These are phyloP conservation scores for Galeopsis tetrahit DNA, from an alignment of 257 asterid genomes.

Conservation along the genomic window DNA sequence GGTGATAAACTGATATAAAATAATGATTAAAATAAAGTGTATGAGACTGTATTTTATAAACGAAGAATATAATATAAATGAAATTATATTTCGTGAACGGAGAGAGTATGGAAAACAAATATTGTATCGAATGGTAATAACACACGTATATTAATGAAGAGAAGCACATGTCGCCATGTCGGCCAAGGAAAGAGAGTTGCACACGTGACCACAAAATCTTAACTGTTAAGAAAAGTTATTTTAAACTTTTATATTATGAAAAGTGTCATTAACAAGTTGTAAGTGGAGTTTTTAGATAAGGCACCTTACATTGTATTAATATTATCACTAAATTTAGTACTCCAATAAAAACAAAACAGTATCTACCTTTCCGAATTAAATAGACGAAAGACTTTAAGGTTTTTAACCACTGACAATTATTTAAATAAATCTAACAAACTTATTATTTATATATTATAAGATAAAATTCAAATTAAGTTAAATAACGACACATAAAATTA, in stretches of 20 bases:
- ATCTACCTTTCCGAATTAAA: background rate
- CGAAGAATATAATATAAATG: too few relatives aligned
- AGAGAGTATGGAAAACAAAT: too few relatives aligned
- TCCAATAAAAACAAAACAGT: background rate
- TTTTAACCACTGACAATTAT: background rate
- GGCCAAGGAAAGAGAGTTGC: conserved; percentile 33
- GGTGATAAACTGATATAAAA: too few relatives aligned
- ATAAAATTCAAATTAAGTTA: too few relatives aligned
- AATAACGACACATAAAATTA: too few relatives aligned
- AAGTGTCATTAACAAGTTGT: background rate
- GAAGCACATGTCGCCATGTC: conserved; percentile 48
- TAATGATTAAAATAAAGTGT: too few relatives aligned
- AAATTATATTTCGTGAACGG: too few relatives aligned
- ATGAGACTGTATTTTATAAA: too few relatives aligned
- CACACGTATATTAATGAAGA: background rate
- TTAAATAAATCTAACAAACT: too few relatives aligned
- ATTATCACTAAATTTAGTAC: conserved; percentile 13
- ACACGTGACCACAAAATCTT: conserved; percentile 38
- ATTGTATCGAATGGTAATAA: too few relatives aligned
- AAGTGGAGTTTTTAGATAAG: conserved; percentile 30
- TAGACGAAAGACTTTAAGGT: background rate
- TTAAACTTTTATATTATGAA: background rate
- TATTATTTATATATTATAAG: too few relatives aligned
- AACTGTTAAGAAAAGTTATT: conserved; percentile 29
- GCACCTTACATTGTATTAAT: conserved; percentile 23